Base-by-base conservation (phyloP, 2,329 filamentous ascomycete genomes). In the Aspergillus niger region DNA sequence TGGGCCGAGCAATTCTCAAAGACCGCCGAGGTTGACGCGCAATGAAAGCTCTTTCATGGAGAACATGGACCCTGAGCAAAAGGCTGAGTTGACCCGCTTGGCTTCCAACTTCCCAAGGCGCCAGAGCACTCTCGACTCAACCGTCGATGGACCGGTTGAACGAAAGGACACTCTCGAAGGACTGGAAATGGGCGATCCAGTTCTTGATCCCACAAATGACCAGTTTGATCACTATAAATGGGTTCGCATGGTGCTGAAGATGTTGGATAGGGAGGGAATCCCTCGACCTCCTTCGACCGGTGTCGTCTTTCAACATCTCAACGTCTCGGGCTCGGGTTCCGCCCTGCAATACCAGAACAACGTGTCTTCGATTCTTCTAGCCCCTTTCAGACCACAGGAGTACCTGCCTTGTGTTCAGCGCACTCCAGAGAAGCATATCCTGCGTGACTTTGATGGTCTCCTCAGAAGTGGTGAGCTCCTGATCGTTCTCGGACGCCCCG, bases 281-380 rank as follows among this genome's bases (percentile, higher is more conserved):
- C 81, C 70, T 36, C 58, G 70, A 79, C 60, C 75, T 78, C 62
- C 82, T 78, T 65, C 77, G 79, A 83, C 87, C 0, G 87, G 88
- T 3, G 80, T 91, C 6, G 82, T 84, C 0, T 91, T 86, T 76
- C 85, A 85, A 61, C 81, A 89, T 55, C 80, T 91, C 36, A 84
- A 84, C 58, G 86, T 92, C 0, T 87, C 81, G 5, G 89, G 89
- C 0, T 87, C 86, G 0, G 89, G 88, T 0, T 82, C 84, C 2
- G 87, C 87, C 0, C 71, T 92, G 24, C 87, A 91, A 64, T 78
- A 91, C 1, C 90, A 92, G 69, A 80, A 86, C 58, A 91, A 85
- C 2, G 86, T 92, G 3, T 81, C 79, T 2, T 86, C 86, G 1
- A 74, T 86, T 7, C 70, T 90, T 22, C 72, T 83, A 61, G 79